A percentile compares a stretch with the other conserved stretches of the same genome.
Evolutionary conservation across 1,284 basidiomycete species (phyloP).

Genomic region (Somion occarium): DNA sequence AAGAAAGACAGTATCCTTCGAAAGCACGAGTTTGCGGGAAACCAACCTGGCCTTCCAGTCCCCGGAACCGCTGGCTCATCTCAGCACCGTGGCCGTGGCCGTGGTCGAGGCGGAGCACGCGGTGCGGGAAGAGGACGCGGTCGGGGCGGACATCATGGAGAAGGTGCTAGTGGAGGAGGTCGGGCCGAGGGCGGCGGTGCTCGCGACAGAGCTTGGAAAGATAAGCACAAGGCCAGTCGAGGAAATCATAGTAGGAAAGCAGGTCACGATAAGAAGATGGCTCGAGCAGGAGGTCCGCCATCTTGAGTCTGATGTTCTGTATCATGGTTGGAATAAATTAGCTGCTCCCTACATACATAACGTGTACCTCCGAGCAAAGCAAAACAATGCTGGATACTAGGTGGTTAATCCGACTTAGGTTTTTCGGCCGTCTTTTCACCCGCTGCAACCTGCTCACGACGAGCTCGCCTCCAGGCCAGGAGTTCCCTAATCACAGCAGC

Average conservation of each 20-base stretch:
- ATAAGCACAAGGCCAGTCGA: constrained; percentile 61
- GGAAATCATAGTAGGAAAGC: constrained; percentile 63
- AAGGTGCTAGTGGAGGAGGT: constrained; percentile 31
- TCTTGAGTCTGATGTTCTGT: not conserved
- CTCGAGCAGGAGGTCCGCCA: constrained; percentile 39
- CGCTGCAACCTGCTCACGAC: not conserved
- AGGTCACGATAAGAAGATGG: constrained; percentile 77
- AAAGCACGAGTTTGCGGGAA: constrained; percentile 73
- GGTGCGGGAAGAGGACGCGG: constrained; percentile 31
- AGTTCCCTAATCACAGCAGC: constrained; percentile 72
- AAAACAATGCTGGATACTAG: too few relatives aligned
- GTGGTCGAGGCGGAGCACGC: constrained; percentile 24
- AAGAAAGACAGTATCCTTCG: constrained; percentile 65
- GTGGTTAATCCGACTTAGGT: too few relatives aligned
- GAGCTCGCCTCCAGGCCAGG: constrained; percentile 44
- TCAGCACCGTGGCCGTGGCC: constrained; percentile 13
- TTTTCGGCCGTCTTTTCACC: not conserved
- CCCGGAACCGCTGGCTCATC: constrained; percentile 12
- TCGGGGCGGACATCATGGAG: constrained; percentile 30
- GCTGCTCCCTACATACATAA: too few relatives aligned
- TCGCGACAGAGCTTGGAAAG: constrained; percentile 60
- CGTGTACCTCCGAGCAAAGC: too few relatives aligned
- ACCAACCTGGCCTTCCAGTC: constrained; percentile 31
- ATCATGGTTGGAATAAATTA: too few relatives aligned
- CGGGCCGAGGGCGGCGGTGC: constrained; percentile 28